Conservation (phyloP, 1,284 basidiomycete genomes). For the Cerrena zonata region DNA sequence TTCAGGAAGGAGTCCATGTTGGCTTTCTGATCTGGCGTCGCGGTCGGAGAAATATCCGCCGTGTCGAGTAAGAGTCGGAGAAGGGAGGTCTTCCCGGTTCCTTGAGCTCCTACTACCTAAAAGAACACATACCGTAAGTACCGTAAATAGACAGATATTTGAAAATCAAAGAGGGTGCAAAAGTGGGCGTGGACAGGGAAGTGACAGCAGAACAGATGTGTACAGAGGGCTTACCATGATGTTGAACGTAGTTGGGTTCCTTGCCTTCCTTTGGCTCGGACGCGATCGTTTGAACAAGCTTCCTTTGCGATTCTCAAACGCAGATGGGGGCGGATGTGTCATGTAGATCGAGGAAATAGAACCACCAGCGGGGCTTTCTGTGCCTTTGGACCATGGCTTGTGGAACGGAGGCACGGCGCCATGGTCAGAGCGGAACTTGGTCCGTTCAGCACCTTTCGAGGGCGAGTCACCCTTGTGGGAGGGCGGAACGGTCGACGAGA, state of each 20-base stretch:
- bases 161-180: too few species aligned
- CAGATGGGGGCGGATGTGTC: slow-evolving; percentile 51
- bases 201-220: background rate
- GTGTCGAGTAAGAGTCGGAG: slow-evolving; percentile 67
- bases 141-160: background rate
- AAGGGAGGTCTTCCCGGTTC: slow-evolving; percentile 74
- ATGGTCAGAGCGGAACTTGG: slow-evolving; percentile 45
- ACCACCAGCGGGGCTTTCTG: slow-evolving; percentile 31
- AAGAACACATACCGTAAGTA: background rate
- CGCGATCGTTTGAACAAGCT: slow-evolving; percentile 32
- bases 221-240: slow-evolving; percentile 67
- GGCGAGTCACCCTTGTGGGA: slow-evolving; percentile 30
- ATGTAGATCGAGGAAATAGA: slow-evolving; percentile 67
- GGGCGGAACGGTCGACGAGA: slow-evolving; percentile 62
- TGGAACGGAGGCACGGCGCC: slow-evolving; percentile 64
- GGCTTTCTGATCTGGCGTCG: slow-evolving; percentile 61
- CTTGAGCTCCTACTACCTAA: slow-evolving; percentile 71
- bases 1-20: slow-evolving; percentile 57
- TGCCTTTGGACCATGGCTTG: slow-evolving; percentile 58
- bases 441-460: slow-evolving; percentile 60
- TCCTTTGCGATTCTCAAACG: slow-evolving; percentile 48
- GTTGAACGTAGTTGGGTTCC: slow-evolving; percentile 73
- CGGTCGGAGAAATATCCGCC: slow-evolving; percentile 67
- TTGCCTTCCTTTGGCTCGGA: slow-evolving; percentile 47
- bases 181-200: background rate